phyloP scores from a whole-genome alignment of 2,329 filamentous ascomycete species.

The Hymenoscyphus albidus region DNA sequence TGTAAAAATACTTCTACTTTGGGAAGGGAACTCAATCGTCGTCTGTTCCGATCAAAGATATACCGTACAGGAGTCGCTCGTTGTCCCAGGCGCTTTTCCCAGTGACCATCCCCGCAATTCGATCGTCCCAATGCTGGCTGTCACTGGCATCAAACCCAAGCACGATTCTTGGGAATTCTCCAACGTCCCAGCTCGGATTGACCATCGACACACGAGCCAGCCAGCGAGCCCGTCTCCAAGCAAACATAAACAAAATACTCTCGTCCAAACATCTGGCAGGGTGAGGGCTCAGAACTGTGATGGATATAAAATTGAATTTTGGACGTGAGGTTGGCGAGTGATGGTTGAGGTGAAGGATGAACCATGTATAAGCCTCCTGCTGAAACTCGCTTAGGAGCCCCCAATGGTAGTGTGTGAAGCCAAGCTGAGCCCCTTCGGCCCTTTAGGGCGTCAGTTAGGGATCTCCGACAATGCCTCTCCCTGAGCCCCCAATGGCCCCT shows the following conservation, averaged over 20 bases:
- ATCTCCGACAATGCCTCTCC: too few relatives aligned
- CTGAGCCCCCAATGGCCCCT: too few relatives aligned
- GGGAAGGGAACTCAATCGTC: background rate
- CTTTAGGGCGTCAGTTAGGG: too few relatives aligned
- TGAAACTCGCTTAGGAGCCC: background rate
- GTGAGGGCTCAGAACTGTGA: background rate
- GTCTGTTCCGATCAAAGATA: background rate
- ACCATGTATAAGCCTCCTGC: background rate
- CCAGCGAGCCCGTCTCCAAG: background rate
- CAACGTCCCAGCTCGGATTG: background rate
- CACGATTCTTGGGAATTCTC: background rate
- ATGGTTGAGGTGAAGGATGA: background rate
- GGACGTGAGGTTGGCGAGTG: background rate
- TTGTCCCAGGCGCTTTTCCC: background rate
- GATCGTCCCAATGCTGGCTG: background rate
- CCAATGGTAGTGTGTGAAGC: too few relatives aligned
- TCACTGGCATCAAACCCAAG: constrained; percentile 1
- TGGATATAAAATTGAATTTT: background rate
- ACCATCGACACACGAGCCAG: background rate
- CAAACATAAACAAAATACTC: background rate
- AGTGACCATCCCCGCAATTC: background rate
- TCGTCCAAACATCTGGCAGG: background rate
- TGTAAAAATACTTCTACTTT: background rate
- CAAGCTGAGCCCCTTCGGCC: too few relatives aligned
- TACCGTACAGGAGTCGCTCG: background rate